A percentile compares a stretch with the other conserved stretches of the same genome.
Evolutionary conservation across 2,329 filamentous ascomycete genomes (phyloP).

Genomic region (Microdochium paspali): DNA sequence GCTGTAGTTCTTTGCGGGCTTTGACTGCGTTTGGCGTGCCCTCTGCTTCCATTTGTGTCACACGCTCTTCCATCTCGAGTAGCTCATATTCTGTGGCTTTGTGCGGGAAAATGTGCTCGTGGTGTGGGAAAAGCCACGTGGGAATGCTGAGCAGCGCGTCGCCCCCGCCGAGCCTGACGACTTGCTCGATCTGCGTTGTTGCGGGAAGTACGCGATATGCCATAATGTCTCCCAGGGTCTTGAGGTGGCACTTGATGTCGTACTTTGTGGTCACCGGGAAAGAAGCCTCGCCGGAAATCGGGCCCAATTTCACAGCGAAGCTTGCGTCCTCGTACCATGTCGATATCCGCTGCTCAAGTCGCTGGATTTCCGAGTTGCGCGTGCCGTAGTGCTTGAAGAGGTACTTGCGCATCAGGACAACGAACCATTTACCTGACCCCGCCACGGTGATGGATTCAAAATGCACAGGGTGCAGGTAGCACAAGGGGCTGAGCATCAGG

Average conservation of each 20-base stretch:
- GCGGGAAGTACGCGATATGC: conserved; percentile 35
- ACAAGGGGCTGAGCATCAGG: conserved; percentile 34
- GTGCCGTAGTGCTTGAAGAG: conserved; percentile 38
- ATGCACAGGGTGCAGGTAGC: conserved; percentile 40
- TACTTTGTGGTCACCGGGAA: conserved; percentile 37
- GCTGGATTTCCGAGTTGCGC: conserved; percentile 30
- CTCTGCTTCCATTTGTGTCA: conserved; percentile 20
- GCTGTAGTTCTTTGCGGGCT: conserved; percentile 25
- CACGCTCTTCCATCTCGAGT: conserved; percentile 17
- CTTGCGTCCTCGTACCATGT: conserved; percentile 41
- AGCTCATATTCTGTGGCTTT: conserved; percentile 22
- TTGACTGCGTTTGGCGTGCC: conserved; percentile 31
- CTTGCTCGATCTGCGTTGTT: conserved; percentile 31
- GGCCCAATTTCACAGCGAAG: conserved; percentile 36
- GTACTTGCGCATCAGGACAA: conserved; percentile 32
- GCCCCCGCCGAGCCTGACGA: conserved; percentile 38
- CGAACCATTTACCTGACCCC: conserved; percentile 39
- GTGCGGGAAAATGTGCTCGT: conserved; percentile 40
- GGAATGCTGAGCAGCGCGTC: conserved; percentile 38
- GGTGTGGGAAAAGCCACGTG: conserved; percentile 39
- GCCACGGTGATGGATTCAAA: conserved; percentile 39
- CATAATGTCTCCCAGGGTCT: conserved; percentile 36
- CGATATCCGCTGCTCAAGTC: conserved; percentile 33
- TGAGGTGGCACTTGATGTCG: conserved; percentile 34
- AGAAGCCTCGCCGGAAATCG: conserved; percentile 31